Percentiles rank a stretch among this genome's conserved stretches.
These are phyloP conservation scores for Plantago ovata DNA, from an alignment of 257 asterid genomes.

Conservation along the genomic window DNA sequence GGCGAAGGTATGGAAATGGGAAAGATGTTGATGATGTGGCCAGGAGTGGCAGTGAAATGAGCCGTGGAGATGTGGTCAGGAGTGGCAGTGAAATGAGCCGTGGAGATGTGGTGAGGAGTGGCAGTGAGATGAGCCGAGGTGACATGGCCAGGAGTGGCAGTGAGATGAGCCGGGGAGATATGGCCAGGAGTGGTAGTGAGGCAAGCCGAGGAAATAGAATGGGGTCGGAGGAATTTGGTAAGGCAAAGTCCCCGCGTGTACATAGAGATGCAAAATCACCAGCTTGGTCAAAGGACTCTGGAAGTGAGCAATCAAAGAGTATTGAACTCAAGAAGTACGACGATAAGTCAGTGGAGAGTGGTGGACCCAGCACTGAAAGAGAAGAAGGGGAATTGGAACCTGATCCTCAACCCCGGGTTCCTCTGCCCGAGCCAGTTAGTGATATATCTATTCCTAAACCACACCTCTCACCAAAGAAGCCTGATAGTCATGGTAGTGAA, in stretches of 20 bases:
- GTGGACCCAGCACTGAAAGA: conserved; percentile 67
- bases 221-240: conserved; percentile 57
- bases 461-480: conserved; percentile 36
- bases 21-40: conserved; percentile 75
- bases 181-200: too few species aligned
- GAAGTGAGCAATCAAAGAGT: conserved; percentile 87
- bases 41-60: conserved; percentile 51
- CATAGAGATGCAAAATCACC: conserved; percentile 69
- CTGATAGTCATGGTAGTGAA: conserved; percentile 22
- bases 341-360: conserved; percentile 57
- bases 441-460: conserved; percentile 38
- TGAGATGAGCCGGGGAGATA: conserved; percentile 35
- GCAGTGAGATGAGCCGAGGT: conserved; percentile 43
- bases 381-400: conserved; percentile 99
- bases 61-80: conserved; percentile 45
- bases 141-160: conserved; percentile 56
- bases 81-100: conserved; percentile 51
- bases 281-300: conserved; percentile 92
- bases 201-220: conserved; percentile 33
- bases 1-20: conserved; percentile 74
- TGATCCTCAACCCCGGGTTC: conserved; percentile 54
- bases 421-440: conserved; percentile 34
- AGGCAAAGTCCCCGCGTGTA: conserved; percentile 59
- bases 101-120: conserved; percentile 47
- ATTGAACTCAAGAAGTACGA: conserved; percentile 66